These are phyloP conservation scores for Rhizophora mangle DNA, from an alignment of 345 rosid genomes.

Conservation along the genomic window DNA sequence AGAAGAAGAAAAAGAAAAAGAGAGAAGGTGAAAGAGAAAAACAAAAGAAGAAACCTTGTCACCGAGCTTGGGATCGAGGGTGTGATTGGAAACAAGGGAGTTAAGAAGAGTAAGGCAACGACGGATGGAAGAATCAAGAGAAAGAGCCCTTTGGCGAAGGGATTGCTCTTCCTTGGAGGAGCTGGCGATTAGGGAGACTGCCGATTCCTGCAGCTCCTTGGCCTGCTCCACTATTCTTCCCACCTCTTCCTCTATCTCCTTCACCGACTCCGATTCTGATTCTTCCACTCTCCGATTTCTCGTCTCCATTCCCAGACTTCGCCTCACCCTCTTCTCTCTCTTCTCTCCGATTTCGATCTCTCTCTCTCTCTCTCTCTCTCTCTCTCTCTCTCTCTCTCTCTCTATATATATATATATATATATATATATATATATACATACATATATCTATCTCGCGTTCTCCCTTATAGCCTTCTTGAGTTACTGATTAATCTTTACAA, in stretches of 20 bases:
- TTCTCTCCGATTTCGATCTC: too few species aligned
- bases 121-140: slow-evolving; percentile 64
- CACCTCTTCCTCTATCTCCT: slow-evolving; percentile 61
- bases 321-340: background rate
- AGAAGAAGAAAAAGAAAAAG: too few species aligned
- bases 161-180: slow-evolving; percentile 63
- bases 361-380: too few species aligned
- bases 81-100: slow-evolving; percentile 40
- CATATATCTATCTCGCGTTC: too few species aligned
- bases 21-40: too few species aligned
- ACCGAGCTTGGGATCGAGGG: slow-evolving; percentile 47
- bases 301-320: slow-evolving; percentile 10
- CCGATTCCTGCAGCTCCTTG: slow-evolving; percentile 72
- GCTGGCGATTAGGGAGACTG: slow-evolving; percentile 48
- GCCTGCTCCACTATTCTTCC: slow-evolving; percentile 60
- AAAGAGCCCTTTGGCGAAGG: slow-evolving; percentile 61
- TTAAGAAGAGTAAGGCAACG: slow-evolving; percentile 52
- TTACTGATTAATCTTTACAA: too few species aligned
- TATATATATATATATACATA: too few species aligned
- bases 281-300: background rate
- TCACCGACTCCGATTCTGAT: slow-evolving; percentile 26
- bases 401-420: too few species aligned
- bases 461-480: too few species aligned
- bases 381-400: too few species aligned
- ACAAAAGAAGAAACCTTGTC: slow-evolving; percentile 45